These are phyloP conservation scores for Taphrina pruni DNA, from an alignment of 1,139 yeast genomes.

Conservation along the genomic window DNA sequence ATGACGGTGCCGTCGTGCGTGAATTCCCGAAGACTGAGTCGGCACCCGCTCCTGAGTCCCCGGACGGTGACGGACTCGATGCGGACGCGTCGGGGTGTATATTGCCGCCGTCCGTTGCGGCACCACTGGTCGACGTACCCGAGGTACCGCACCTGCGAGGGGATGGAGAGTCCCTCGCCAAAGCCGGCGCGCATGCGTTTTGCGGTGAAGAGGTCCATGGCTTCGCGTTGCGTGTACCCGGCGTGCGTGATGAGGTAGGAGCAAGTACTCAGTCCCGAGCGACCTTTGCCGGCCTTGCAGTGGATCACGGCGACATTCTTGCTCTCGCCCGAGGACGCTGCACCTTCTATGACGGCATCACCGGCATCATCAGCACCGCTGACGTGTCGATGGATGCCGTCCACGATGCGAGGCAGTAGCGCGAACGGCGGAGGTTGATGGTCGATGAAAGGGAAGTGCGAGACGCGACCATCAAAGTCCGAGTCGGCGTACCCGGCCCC, in stretches of 20 bases:
- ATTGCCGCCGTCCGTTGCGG: constrained; percentile 44
- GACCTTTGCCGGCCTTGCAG: constrained; percentile 90
- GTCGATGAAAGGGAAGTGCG: constrained; percentile 69
- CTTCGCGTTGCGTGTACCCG: constrained; percentile 55
- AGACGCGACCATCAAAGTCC: constrained; percentile 53
- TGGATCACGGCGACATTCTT: constrained; percentile 69
- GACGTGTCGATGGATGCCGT: constrained; percentile 59
- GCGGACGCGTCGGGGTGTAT: constrained; percentile 47
- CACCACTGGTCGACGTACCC: constrained; percentile 61
- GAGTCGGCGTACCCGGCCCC: constrained; percentile 59
- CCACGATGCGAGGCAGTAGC: constrained; percentile 57
- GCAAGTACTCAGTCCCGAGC: constrained; percentile 79
- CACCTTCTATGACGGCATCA: too few relatives aligned
- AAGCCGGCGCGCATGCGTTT: constrained; percentile 65
- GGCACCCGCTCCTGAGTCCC: constrained; percentile 49
- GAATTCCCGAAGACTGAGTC: constrained; percentile 48
- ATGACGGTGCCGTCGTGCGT: constrained; percentile 45
- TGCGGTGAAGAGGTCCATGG: constrained; percentile 61
- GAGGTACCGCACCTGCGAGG: constrained; percentile 71
- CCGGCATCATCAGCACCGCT: too few relatives aligned
- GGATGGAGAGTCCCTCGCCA: constrained; percentile 73
- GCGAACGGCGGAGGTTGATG: constrained; percentile 76
- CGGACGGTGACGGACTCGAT: constrained; percentile 49
- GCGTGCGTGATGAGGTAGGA: constrained; percentile 67
- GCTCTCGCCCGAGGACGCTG: background rate